Conservation (phyloP, 345 rosid genomes). For the Turnera subulata region DNA sequence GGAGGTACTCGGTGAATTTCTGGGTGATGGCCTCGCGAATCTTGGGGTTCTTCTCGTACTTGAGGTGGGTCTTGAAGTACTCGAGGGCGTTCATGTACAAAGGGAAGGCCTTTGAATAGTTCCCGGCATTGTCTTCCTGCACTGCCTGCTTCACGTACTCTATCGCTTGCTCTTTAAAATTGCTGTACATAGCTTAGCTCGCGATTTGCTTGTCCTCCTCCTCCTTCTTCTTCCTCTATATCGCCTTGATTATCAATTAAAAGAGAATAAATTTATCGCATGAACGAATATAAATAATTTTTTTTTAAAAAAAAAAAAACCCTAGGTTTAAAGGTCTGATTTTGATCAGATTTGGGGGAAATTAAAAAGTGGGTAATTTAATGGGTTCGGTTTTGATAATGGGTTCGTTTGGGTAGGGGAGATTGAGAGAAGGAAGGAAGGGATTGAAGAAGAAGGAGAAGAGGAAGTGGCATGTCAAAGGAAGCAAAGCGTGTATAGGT, state of each 20-base stretch:
- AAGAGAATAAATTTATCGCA: neutral
- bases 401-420: neutral
- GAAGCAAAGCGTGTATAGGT: neutral
- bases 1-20: slow-evolving; percentile 84
- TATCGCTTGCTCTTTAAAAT: slow-evolving; percentile 92
- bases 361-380: neutral
- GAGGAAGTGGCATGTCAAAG: neutral
- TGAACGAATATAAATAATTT: no score
- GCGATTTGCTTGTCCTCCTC: no score
- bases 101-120: slow-evolving; percentile 81
- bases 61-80: slow-evolving; percentile 90
- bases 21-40: slow-evolving; percentile 76
- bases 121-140: slow-evolving; percentile 81
- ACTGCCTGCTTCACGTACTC: slow-evolving; percentile 96
- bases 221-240: no score
- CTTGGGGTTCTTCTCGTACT: slow-evolving; percentile 93
- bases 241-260: no score
- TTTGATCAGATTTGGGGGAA: neutral
- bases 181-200: slow-evolving; percentile 61
- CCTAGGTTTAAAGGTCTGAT: neutral
- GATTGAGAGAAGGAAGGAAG: neutral
- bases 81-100: slow-evolving; percentile 91
- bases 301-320: no score
- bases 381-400: neutral
- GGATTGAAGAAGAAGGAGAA: neutral